Conservation (phyloP, 306 rosid species). For the Fagus crenata region DNA sequence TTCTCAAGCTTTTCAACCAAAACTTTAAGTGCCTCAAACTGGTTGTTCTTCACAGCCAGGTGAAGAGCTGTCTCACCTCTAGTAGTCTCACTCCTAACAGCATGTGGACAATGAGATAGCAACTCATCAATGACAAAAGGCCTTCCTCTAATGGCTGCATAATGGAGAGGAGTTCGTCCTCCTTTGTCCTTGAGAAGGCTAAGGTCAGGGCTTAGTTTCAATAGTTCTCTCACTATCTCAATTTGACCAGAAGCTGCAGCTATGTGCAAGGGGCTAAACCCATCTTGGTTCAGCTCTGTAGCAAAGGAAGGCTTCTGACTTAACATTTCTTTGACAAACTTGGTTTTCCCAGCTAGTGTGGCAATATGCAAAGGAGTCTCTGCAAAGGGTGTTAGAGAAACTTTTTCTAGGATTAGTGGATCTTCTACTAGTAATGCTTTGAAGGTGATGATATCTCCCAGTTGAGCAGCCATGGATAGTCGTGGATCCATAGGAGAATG, state of each 20-base stretch:
- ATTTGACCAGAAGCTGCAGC: slow-evolving; percentile 18
- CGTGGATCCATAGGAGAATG: slow-evolving; percentile 13
- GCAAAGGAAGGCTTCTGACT: slow-evolving; percentile 23
- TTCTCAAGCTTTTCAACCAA: background rate
- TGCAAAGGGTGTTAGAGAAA: slow-evolving; percentile 13
- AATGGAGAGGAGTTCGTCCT: slow-evolving; percentile 19
- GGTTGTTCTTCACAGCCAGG: slow-evolving; percentile 25
- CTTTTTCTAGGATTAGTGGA: slow-evolving; percentile 13
- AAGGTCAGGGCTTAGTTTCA: slow-evolving; percentile 2
- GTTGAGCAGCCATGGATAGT: slow-evolving; percentile 5
- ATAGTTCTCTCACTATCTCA: slow-evolving; percentile 18
- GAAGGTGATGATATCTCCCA: slow-evolving; percentile 11
- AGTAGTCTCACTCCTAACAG: slow-evolving; percentile 5
- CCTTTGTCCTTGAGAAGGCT: slow-evolving; percentile 8
- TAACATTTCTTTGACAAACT: slow-evolving; percentile 7
- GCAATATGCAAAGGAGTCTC: slow-evolving; percentile 26
- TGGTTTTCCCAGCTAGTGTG: slow-evolving; percentile 7
- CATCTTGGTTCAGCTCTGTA: slow-evolving; percentile 13
- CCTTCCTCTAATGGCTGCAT: slow-evolving; percentile 23
- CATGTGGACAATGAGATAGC: slow-evolving; percentile 4
- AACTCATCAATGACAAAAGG: slow-evolving; percentile 10
- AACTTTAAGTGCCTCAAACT: slow-evolving; percentile 16
- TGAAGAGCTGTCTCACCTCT: slow-evolving; percentile 23
- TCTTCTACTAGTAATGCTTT: slow-evolving; percentile 9
- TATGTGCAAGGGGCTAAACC: slow-evolving; percentile 12